Conservation (phyloP, 805 yeast genomes). For the Lipomyces sp. region DNA sequence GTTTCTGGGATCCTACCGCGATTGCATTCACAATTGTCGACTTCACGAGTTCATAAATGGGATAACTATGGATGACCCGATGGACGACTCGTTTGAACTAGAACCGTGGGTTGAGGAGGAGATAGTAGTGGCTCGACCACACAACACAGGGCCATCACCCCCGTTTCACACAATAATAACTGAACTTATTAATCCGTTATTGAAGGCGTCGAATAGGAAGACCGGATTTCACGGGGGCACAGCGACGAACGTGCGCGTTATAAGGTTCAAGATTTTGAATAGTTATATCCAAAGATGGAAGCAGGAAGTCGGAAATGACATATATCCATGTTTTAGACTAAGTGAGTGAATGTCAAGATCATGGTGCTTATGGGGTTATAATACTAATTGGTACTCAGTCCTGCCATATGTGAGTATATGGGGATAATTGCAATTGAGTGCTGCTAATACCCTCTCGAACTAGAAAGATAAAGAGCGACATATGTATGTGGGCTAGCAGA, state of each 20-base stretch:
- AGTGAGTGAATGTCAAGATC: constrained; percentile 35
- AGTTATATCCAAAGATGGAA: constrained; percentile 59
- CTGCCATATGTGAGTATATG: constrained; percentile 33
- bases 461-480: constrained; percentile 55
- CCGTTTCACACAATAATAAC: constrained; percentile 50
- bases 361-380: neutral
- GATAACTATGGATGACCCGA: constrained; percentile 4
- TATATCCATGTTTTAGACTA: constrained; percentile 69
- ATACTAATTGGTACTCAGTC: constrained; percentile 20
- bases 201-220: constrained; percentile 41
- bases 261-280: neutral
- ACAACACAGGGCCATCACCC: constrained; percentile 51
- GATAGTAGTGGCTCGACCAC: constrained; percentile 39
- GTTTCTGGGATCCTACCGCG: too few species aligned
- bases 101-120: constrained; percentile 1
- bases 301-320: constrained; percentile 60
- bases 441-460: neutral
- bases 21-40: neutral
- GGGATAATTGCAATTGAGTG: too few species aligned
- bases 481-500: constrained; percentile 34
- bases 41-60: neutral
- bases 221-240: constrained; percentile 37
- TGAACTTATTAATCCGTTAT: constrained; percentile 52
- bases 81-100: neutral
- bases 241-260: constrained; percentile 21